A percentile compares a stretch with the other conserved stretches of the same genome.
Evolutionary conservation across 768 basidiomycete genomes (phyloP).

Genomic region (Hypholoma fasciculare): DNA sequence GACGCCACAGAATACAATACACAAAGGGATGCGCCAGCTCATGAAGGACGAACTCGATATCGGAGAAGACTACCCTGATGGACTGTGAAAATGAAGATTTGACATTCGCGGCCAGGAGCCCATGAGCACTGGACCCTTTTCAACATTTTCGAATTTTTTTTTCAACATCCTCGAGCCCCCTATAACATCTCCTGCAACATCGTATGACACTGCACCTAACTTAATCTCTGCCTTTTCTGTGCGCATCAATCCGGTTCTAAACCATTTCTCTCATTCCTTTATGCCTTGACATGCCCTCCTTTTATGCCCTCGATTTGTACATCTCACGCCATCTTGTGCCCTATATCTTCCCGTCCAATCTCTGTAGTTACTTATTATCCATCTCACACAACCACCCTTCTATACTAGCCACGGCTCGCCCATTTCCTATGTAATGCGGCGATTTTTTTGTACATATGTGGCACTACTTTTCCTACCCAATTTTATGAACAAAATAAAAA

Average conservation of each 20-base stretch:
- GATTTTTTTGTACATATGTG: conserved; percentile 7
- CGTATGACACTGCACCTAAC: not conserved
- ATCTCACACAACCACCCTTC: conserved; percentile 3
- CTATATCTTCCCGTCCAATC: conserved; percentile 6
- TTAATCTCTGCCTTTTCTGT: not conserved
- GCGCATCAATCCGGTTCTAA: conserved; percentile 5
- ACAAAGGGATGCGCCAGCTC: conserved; percentile 9
- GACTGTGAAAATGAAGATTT: no score
- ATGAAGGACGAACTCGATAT: conserved; percentile 37
- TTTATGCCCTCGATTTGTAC: conserved; percentile 19
- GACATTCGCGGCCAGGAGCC: not conserved
- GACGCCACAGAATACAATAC: not conserved
- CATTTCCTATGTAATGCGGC: not conserved
- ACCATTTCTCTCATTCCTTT: conserved; percentile 9
- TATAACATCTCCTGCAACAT: no score
- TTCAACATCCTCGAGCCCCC: no score
- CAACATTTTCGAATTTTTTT: no score
- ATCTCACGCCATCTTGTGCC: conserved; percentile 8
- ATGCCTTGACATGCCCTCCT: conserved; percentile 15
- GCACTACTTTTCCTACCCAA: conserved; percentile 10
- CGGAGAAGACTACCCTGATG: conserved; percentile 16
- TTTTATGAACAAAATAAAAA: not conserved
- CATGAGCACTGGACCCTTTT: not conserved
- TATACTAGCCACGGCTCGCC: conserved; percentile 5
- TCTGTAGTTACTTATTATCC: conserved; percentile 2